Conservation (phyloP, 495 filamentous ascomycete species). For the Aspergillus nidulans region DNA sequence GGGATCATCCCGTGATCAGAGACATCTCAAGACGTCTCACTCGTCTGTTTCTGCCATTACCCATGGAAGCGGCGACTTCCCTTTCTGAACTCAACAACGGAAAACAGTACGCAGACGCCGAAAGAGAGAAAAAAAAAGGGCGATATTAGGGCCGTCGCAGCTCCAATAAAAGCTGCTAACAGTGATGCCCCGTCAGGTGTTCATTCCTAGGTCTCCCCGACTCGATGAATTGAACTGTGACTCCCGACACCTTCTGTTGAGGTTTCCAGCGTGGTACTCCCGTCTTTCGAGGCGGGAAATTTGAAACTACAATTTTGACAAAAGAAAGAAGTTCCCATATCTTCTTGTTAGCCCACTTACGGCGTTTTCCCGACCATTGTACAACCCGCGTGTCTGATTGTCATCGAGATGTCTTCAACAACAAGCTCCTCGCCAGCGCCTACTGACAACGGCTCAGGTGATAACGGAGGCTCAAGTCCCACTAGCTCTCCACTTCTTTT, state of each 20-base stretch:
- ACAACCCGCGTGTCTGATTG: not conserved
- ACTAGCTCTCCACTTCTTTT: slow-evolving; percentile 92
- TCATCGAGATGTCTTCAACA: slow-evolving; percentile 22
- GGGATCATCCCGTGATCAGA: slow-evolving; percentile 8
- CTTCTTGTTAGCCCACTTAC: not conserved
- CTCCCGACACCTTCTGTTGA: slow-evolving; percentile 2
- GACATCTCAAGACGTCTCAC: not conserved
- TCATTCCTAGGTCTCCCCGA: slow-evolving; percentile 5
- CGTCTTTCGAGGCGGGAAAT: not conserved
- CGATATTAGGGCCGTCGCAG: slow-evolving; percentile 2
- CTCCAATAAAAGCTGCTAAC: slow-evolving; percentile 9
- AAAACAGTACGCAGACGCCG: no score
- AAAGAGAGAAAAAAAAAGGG: no score
- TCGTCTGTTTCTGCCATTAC: not conserved
- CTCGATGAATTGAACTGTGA: slow-evolving; percentile 14
- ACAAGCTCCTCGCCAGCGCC: slow-evolving; percentile 19
- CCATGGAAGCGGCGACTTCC: not conserved
- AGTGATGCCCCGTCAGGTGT: slow-evolving; percentile 15
- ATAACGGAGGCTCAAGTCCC: slow-evolving; percentile 39
- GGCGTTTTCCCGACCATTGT: not conserved
- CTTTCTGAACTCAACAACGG: not conserved
- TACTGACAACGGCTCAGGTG: slow-evolving; percentile 15
- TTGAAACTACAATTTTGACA: not conserved
- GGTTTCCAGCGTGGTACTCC: not conserved
- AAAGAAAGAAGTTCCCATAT: not conserved